Evolutionary conservation across 2,329 filamentous ascomycete genomes (phyloP), one percentile per base, ranked within the genome.

Genomic region (Phaeosphaeriaceae sp.): DNA sequence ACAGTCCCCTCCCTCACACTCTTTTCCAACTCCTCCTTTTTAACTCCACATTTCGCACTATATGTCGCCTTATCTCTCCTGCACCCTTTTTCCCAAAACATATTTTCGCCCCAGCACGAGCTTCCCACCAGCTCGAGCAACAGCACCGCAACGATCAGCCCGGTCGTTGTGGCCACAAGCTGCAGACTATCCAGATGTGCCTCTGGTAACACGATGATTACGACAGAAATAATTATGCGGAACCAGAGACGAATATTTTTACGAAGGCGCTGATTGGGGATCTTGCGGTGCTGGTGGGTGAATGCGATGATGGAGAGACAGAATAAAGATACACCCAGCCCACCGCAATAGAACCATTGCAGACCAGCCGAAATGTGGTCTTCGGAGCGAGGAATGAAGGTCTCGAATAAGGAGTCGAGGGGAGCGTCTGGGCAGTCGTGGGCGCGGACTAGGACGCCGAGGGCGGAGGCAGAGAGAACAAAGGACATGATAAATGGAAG

Each of bases 321-420:
- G 9, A 79, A 63, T 4, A 87, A 70, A 0, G 83, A 77, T 12
- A 84, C 71, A 18, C 80, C 83, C 2, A 87, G 75, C 1, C 85
- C 85, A n/a, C 76, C 78, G 66, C 84, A 87, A 67, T 87, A 87
- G 68, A 84, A 87, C 76, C 83, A 85, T 12, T 83, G 77, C 15
- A 86, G 75, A 2, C 82, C 83, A 6, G 68, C 51, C 5, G 74
- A 63, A n/a, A 87, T 72, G n/a, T 82, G 73, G 0, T 70, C 68
- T 46, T 81, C 79, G 1, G 81, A 80, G 37, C 77, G 76, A 1
- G 71, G 68, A 16, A 75, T 69, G 61, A 85, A 86, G 12, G 73
- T 66, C 21, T 81, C 77, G 6, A 79, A 81, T 0, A 87, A 72
- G 26, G 60, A 72, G 7, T 82, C 73, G 1, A 76, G 51, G 29